These are phyloP conservation scores for Colletotrichum sp. DNA, from an alignment of 2,329 filamentous ascomycete genomes.

Conservation along the genomic window DNA sequence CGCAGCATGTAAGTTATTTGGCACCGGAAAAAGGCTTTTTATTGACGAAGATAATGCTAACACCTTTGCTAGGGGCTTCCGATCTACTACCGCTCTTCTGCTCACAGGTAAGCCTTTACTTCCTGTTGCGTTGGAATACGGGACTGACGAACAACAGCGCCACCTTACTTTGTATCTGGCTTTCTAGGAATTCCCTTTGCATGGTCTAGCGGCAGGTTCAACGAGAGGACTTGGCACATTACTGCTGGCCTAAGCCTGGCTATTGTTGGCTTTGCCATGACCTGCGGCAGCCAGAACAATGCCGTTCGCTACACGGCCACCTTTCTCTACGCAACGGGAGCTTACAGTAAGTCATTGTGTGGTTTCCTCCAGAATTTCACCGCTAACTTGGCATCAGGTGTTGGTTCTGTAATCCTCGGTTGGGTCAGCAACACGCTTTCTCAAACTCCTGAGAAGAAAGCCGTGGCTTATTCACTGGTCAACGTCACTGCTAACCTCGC, in stretches of 20 bases:
- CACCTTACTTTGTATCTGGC: conserved; percentile 21
- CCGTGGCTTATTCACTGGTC: conserved; percentile 63
- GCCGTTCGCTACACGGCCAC: conserved; percentile 19
- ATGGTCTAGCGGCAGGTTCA: conserved; percentile 47
- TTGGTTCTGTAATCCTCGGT: conserved; percentile 44
- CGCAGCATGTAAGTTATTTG: conserved; percentile 1
- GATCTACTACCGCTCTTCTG: conserved; percentile 38
- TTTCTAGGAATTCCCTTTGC: conserved; percentile 28
- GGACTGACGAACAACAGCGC: background rate
- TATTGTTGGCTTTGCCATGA: conserved; percentile 26
- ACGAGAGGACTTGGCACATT: conserved; percentile 54
- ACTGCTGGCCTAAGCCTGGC: conserved; percentile 45
- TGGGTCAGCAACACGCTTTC: conserved; percentile 82
- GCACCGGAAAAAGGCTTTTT: fast-evolving
- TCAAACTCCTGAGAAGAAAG: conserved; percentile 74
- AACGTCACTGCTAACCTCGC: conserved; percentile 61
- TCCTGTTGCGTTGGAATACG: background rate
- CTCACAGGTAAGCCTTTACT: conserved; percentile 4
- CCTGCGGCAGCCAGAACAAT: background rate
- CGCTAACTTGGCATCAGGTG: background rate
- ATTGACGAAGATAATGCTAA: background rate
- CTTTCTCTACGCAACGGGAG: conserved; percentile 11
- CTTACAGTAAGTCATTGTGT: background rate
- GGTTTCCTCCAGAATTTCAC: background rate
- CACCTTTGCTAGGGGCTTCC: background rate